Base-by-base conservation (phyloP, 192 early-diverging fungal genomes). In the Allomyces macrogynus region DNA sequence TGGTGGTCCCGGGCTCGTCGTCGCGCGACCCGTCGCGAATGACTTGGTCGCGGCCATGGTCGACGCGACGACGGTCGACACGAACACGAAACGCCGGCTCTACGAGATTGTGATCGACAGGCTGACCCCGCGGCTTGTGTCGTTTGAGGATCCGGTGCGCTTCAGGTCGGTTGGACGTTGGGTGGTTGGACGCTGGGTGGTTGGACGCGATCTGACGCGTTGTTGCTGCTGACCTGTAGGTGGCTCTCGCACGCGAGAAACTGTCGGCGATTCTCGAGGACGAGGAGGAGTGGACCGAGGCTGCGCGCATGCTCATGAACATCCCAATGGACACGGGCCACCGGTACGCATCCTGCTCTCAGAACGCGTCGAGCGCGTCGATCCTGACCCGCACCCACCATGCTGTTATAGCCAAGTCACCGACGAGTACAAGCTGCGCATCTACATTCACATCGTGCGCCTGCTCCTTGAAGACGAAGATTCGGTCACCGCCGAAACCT, bases 311-410 rank as follows among this genome's bases (percentile, higher is more conserved):
- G 24, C 78, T 98, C 60, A 86, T 91, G 76, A 88, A 87, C 22
- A 90, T 96, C 32, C 87, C 91, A 9, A 77, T 93, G 65, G 95
- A 98, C 65, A 92, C 89, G 25, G 89, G 88, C 61, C 91, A 91
- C 71, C 76, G 90, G 73, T 74, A 77, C 60, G 61, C 7, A 0
- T 40, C 32, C 32, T 63, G 57, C 14, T 12, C 9, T 4, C 40
- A 18, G 20, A 20, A 18, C 65, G 18, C 24, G n/a, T n/a, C 26
- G 43, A 23, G 10, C 16, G 44, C 64, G 23, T 1, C 61, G 12
- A 54, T 27, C 70, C 60, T 16, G 43, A 43, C 70, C 18, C 10
- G 22, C 25, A n/a, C n/a, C n/a, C n/a, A n/a, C 9, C 60, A n/a
- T 27, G n/a, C 24, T 62, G 22, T 69, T 80, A 70, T 61, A 43